phyloP scores from a whole-genome alignment of 768 basidiomycete genomes.

The Hemileccinum rubropunctum region DNA sequence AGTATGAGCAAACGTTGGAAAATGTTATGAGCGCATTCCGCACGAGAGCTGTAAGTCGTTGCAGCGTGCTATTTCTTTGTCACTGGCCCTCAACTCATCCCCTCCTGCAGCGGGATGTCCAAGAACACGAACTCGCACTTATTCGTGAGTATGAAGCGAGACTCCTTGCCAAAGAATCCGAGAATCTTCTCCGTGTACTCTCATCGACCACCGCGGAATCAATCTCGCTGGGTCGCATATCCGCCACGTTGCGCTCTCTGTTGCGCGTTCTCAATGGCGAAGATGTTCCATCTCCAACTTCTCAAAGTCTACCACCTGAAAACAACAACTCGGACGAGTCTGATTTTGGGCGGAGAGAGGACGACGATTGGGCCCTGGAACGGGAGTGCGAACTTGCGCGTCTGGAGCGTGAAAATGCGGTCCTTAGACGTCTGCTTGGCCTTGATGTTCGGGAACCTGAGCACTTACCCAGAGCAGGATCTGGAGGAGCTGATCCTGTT shows the following conservation, averaged over 20 bases:
- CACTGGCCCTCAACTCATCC: not conserved
- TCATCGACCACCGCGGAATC: constrained; percentile 63
- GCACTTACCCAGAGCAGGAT: not conserved
- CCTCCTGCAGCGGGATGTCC: constrained; percentile 73
- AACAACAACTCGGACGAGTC: constrained; percentile 5
- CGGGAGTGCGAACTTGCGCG: constrained; percentile 88
- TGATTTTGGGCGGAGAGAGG: constrained; percentile 38
- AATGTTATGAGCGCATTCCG: constrained; percentile 91
- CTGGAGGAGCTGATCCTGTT: not conserved
- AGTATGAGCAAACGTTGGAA: constrained; percentile 96
- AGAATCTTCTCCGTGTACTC: constrained; percentile 56
- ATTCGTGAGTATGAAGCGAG: constrained; percentile 89
- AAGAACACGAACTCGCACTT: constrained; percentile 86
- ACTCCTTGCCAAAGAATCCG: constrained; percentile 73
- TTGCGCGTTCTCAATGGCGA: constrained; percentile 73
- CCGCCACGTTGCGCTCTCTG: constrained; percentile 64
- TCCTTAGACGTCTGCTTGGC: constrained; percentile 70
- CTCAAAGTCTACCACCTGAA: constrained; percentile 3
- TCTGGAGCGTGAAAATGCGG: constrained; percentile 84
- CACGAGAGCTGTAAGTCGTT: constrained; percentile 75
- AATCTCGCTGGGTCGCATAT: constrained; percentile 65
- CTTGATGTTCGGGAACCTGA: constrained; percentile 34
- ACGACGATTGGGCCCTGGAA: constrained; percentile 77
- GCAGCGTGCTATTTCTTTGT: not conserved
- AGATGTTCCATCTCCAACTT: constrained; percentile 30